Conservation (phyloP, 2,329 filamentous ascomycete genomes). For the Colletotrichum sp. region DNA sequence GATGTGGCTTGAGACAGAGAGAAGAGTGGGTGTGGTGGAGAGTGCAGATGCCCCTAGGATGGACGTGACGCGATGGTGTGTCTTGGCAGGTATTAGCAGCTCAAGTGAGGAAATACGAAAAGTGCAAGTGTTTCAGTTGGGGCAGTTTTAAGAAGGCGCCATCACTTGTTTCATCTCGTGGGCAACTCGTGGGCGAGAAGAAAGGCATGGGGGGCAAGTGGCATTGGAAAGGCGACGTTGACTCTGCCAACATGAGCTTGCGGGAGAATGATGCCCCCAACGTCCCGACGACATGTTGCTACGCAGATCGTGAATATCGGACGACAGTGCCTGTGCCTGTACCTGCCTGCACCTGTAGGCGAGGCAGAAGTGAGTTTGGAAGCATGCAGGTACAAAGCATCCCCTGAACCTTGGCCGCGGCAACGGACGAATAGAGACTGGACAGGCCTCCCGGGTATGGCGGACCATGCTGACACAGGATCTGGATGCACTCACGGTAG, state of each 20-base stretch:
- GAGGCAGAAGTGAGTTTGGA: neutral
- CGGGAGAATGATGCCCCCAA: neutral
- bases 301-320: neutral
- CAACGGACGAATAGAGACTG: neutral
- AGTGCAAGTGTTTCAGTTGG: conserved; percentile 12
- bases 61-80: neutral
- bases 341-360: neutral
- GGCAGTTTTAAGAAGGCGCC: neutral
- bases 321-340: neutral
- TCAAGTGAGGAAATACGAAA: conserved; percentile 6
- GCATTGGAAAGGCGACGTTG: neutral
- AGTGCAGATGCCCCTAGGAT: neutral
- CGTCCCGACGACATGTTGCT: neutral
- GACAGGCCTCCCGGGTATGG: neutral
- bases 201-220: neutral
- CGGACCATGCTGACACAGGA: neutral
- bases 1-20: neutral
- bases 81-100: conserved; percentile 9
- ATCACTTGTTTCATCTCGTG: conserved; percentile 2
- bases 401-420: neutral
- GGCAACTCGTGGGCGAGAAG: neutral
- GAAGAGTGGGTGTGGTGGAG: neutral
- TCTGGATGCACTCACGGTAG: neutral
- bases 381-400: neutral
- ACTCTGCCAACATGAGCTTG: neutral